Base-by-base conservation (phyloP, 768 basidiomycete species). In the Russula compacta region DNA sequence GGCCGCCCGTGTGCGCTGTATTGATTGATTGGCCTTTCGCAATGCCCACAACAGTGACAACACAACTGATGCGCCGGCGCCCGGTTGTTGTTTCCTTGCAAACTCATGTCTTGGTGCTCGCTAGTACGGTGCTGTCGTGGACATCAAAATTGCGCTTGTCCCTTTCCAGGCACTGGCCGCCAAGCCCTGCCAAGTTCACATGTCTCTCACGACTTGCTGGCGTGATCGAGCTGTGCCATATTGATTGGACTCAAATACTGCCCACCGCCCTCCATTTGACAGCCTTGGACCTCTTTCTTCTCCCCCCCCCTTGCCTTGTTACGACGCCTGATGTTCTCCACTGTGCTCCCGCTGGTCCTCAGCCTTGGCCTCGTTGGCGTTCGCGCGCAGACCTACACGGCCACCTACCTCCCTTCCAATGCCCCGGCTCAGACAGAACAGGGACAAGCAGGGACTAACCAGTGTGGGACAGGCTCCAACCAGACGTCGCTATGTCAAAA, bases 401-500 rank as follows among this genome's bases (percentile, higher is more conserved):
- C 80, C 39, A 76, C 78, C 33, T 82, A 78, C 64, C 74, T 79
- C 36, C 82, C 79, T 50, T 76, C 76, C 15, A 79, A 78, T 60
- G 72, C 74, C 4, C 80, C 82, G 19, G 68, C 73, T 47, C 73
- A 76, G 15, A 75, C 79, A 14, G 79, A 87, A 68, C 67, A 77
- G 46, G 86, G 84, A 32, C 87, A 86, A 70, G 59, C 76, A 8
- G 85, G 83, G 15, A 83, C 83, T 14, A 85, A 88, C 70, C 73
- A 78, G 58, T 92, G 89, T 70, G 84, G 84, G 9, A 77, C 79
- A 3, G 73, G 70, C 17, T 71, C 75, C 53, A 81, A 76, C 69
- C 84, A 83, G 71, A 76, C 73, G 4, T 85, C 84, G 4, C 71
- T 72, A 58, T 92, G 89, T 72, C 89, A 90, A 68, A 83, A 83